These are phyloP conservation scores for Herpotrichia juniperi DNA, from an alignment of 2,329 filamentous ascomycete species.

Conservation along the genomic window DNA sequence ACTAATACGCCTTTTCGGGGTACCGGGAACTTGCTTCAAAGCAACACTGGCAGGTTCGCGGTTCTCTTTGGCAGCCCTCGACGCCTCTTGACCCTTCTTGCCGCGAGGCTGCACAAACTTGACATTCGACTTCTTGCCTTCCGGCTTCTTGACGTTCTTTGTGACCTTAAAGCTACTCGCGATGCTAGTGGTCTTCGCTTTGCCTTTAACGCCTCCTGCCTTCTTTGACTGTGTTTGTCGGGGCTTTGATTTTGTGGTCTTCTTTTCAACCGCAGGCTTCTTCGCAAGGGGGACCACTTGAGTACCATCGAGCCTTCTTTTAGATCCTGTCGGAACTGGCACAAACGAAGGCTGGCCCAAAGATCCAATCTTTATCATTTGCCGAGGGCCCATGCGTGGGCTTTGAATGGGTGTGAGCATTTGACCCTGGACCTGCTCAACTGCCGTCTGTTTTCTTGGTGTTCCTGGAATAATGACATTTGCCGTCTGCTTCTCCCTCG, in stretches of 20 bases:
- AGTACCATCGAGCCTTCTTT: slow-evolving; percentile 32
- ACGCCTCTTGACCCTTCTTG: too few relatives aligned
- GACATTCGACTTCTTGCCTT: background rate
- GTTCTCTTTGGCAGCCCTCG: slow-evolving; percentile 4
- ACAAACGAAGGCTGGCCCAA: slow-evolving; percentile 30
- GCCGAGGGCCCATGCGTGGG: slow-evolving; percentile 36
- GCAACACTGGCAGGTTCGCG: slow-evolving; percentile 19
- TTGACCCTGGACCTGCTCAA: slow-evolving; percentile 37
- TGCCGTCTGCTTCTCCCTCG: slow-evolving; percentile 37
- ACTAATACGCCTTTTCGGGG: slow-evolving; percentile 21
- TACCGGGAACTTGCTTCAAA: slow-evolving; percentile 7
- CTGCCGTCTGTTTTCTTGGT: slow-evolving; percentile 33
- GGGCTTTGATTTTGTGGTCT: slow-evolving; percentile 32
- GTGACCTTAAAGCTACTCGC: slow-evolving; percentile 37
- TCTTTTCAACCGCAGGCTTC: slow-evolving; percentile 8
- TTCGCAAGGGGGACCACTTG: slow-evolving; percentile 25
- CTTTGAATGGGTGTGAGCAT: slow-evolving; percentile 42
- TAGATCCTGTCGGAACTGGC: slow-evolving; percentile 36
- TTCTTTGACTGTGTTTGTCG: slow-evolving; percentile 38
- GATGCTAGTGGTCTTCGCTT: slow-evolving; percentile 33
- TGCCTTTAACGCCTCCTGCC: slow-evolving; percentile 27
- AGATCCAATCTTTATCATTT: slow-evolving; percentile 24
- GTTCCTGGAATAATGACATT: slow-evolving; percentile 39
- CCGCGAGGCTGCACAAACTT: background rate
- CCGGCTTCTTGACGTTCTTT: slow-evolving; percentile 21